Conservation (phyloP, 192 early-diverging fungal species). For the Entomortierella chlamydospora region DNA sequence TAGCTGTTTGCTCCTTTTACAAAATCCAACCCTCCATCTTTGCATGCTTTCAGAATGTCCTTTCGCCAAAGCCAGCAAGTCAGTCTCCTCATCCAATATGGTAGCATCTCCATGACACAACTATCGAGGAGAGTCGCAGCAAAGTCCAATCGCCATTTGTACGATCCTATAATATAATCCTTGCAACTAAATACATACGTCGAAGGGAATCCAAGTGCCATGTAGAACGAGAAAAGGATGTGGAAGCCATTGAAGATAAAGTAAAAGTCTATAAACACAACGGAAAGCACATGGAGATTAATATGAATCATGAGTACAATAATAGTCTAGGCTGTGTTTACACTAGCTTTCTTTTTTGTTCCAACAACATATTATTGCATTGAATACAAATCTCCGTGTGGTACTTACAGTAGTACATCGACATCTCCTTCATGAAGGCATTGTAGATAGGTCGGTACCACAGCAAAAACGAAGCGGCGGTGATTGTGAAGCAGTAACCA, state of each 20-base stretch:
- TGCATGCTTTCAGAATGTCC: too few relatives aligned
- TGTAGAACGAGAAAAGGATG: slow-evolving; percentile 82
- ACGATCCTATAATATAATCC: too few relatives aligned
- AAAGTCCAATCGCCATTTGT: too few relatives aligned
- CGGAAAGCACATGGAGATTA: neutral
- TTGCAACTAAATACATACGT: slow-evolving; percentile 60
- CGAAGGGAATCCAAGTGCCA: slow-evolving; percentile 87
- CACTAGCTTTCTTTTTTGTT: too few relatives aligned
- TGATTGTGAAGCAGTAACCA: slow-evolving; percentile 81
- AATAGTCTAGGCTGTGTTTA: too few relatives aligned
- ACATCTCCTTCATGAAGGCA: slow-evolving; percentile 88
- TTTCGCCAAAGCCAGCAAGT: too few relatives aligned
- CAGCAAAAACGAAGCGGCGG: slow-evolving; percentile 78
- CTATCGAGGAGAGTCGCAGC: too few relatives aligned
- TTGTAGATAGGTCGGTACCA: slow-evolving; percentile 94
- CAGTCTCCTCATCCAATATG: too few relatives aligned
- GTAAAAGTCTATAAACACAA: slow-evolving; percentile 70
- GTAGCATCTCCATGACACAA: too few relatives aligned
- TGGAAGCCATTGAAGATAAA: slow-evolving; percentile 91
- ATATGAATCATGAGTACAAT: slow-evolving; percentile 3
- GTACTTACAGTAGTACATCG: slow-evolving; percentile 85
- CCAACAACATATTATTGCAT: too few relatives aligned
- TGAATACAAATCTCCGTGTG: too few relatives aligned
- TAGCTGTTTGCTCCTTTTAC: neutral
- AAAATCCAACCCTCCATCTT: too few relatives aligned